Evolutionary conservation across 768 basidiomycete genomes (phyloP).

Genomic region (Strobilomyces confusus): DNA sequence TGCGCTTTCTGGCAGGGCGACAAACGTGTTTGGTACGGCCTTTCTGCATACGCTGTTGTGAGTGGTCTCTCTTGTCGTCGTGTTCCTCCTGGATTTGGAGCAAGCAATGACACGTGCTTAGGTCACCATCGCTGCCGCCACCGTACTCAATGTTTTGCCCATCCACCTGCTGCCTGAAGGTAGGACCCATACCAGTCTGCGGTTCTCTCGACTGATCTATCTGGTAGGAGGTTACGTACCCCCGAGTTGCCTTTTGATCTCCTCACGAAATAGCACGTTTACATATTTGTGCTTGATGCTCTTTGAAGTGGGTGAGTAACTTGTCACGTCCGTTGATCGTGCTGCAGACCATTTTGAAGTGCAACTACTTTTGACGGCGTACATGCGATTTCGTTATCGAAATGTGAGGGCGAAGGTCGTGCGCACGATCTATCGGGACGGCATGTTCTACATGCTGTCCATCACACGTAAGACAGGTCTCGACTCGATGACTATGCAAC

Average conservation of each 20-base stretch:
- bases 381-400: too few relatives aligned
- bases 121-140: neutral
- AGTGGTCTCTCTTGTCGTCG: neutral
- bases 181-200: neutral
- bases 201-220: neutral
- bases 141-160: neutral
- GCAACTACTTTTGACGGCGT: too few relatives aligned
- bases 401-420: too few relatives aligned
- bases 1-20: too few relatives aligned
- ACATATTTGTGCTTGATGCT: constrained; percentile 8
- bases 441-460: too few relatives aligned
- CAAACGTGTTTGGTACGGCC: too few relatives aligned
- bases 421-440: too few relatives aligned
- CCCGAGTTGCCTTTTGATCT: neutral
- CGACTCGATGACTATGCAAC: neutral
- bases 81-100: neutral
- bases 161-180: constrained; percentile 1
- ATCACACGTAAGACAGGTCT: constrained; percentile 9
- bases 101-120: neutral
- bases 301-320: constrained; percentile 9
- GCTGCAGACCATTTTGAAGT: too few relatives aligned
- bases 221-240: neutral
- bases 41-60: too few relatives aligned
- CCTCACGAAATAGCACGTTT: neutral
- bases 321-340: too few relatives aligned